Base-by-base conservation (phyloP, 2,329 filamentous ascomycete genomes). In the Gaeumannomyces tritici region DNA sequence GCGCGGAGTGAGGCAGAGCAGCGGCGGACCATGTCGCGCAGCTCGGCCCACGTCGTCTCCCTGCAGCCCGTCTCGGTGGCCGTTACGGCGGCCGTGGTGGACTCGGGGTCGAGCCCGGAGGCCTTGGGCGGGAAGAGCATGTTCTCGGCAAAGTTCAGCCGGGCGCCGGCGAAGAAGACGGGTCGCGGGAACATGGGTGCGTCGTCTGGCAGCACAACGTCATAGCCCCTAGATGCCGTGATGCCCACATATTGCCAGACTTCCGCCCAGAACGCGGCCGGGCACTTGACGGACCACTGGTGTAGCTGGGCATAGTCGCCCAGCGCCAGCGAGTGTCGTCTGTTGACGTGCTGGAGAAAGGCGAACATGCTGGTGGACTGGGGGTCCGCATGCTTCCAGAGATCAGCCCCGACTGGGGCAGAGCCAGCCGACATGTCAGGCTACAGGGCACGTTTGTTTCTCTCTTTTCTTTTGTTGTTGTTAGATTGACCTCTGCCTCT, bases 91-190 rank as follows among this genome's bases (percentile, higher is more conserved):
- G 93, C 93, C 8, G 84, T 75, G 5, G 82, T 79, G 57, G 85
- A 74, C 35, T 18, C 13, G 60, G 87, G 83, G 65, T 88, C 77
- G 8, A 86, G 74, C 18, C 76, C 69, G 27, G 75, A 75, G 60
- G 79, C 80, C 4, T 61, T 62, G 4, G 67, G 57, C 11, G 93
- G 93, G 73, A 88, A 97, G 4, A 99, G 85, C 62, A 98, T 80
- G 73, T 99, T 99, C 77, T 98, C 91, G 29, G 93, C 93, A 72
- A 97, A 98, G 74, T 98, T 99, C 66, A 98, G 80, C 63, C 80
- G 86, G 18, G 90, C 84, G 12, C 88, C 88, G 63, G 85, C 74
- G 73, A 97, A 98, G 79, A 96, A 98, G 64, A 87, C 79, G 9
- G 93, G 93, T 28, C 91, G 87, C 28, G 93, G 93, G 69, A 92